These are phyloP conservation scores for Dothidotthia symphoricarpi DNA, from an alignment of 2,329 filamentous ascomycete species.

Conservation along the genomic window DNA sequence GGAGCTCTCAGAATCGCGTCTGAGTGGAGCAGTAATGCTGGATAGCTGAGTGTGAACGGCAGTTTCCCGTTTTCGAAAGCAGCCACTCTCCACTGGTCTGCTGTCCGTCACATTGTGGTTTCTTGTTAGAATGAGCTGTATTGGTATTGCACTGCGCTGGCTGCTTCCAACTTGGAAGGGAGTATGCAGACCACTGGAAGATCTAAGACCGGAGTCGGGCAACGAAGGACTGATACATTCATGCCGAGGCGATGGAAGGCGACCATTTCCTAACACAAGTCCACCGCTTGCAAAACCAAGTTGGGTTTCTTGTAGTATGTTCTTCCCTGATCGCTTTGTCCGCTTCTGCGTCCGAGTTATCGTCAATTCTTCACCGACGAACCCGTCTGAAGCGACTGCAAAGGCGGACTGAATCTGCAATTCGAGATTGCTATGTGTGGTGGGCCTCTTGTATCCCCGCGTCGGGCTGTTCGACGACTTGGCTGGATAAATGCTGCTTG, in stretches of 20 bases:
- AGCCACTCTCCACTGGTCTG: not conserved
- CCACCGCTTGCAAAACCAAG: not conserved
- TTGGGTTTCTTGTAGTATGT: not conserved
- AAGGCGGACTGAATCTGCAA: not conserved
- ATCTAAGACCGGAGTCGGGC: not conserved
- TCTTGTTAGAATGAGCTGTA: not conserved
- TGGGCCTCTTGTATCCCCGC: not conserved
- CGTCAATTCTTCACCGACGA: slow-evolving; percentile 10
- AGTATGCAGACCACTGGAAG: not conserved
- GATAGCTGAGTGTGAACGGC: slow-evolving; percentile 8
- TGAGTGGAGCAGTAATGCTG: slow-evolving; percentile 10
- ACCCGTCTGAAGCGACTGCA: slow-evolving; percentile 11
- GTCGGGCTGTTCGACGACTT: not conserved
- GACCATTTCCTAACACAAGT: slow-evolving; percentile 9
- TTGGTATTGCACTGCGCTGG: not conserved
- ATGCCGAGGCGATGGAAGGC: slow-evolving; percentile 5
- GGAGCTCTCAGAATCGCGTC: slow-evolving; percentile 1
- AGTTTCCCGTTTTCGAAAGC: not conserved
- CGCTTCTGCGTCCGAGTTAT: not conserved
- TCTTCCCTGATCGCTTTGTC: not conserved
- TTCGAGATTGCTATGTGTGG: not conserved
- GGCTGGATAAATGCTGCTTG: not conserved
- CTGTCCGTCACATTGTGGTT: not conserved
- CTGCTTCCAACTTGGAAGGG: not conserved
- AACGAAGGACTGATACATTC: not conserved